Conservation (phyloP, 768 basidiomycete genomes). For the Rhizopogon sp. region DNA sequence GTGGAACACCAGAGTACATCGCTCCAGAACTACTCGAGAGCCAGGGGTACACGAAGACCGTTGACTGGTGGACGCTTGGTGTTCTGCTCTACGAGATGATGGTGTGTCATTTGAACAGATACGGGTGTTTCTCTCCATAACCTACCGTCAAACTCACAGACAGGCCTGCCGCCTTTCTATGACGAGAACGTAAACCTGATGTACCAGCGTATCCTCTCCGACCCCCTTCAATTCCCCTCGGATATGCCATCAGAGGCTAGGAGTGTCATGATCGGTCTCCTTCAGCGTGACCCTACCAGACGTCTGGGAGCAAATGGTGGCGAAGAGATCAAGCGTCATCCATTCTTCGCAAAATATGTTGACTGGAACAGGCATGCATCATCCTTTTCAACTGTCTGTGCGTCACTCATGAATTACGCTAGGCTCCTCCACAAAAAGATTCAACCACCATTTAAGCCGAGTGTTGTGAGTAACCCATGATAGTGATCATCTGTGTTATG, state of each 20-base stretch:
- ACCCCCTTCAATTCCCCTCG: slow-evolving; percentile 87
- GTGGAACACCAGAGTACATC: slow-evolving; percentile 98
- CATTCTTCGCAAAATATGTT: slow-evolving; percentile 92
- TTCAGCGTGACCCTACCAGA: slow-evolving; percentile 82
- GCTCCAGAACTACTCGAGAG: slow-evolving; percentile 95
- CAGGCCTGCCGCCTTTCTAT: slow-evolving; percentile 96
- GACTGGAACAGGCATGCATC: slow-evolving; percentile 75
- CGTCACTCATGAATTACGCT: slow-evolving; percentile 3
- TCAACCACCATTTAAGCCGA: slow-evolving; percentile 96
- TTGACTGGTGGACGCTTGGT: slow-evolving; percentile 99
- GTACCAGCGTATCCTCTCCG: slow-evolving; percentile 93
- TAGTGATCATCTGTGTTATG: neutral
- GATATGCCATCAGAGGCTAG: slow-evolving; percentile 87
- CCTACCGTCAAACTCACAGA: slow-evolving; percentile 38
- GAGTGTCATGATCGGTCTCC: slow-evolving; percentile 81
- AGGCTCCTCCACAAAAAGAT: slow-evolving; percentile 91
- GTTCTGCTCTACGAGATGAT: slow-evolving; percentile 97
- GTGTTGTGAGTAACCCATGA: slow-evolving; percentile 58
- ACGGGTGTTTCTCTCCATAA: neutral
- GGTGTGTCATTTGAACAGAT: slow-evolving; percentile 35
- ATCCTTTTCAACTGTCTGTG: neutral
- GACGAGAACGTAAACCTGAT: slow-evolving; percentile 98
- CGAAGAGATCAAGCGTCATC: slow-evolving; percentile 92
- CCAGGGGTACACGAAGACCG: slow-evolving; percentile 95
- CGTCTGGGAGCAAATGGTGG: slow-evolving; percentile 91